These are phyloP conservation scores for Prunus mume DNA, from an alignment of 306 rosid genomes.

Conservation along the genomic window DNA sequence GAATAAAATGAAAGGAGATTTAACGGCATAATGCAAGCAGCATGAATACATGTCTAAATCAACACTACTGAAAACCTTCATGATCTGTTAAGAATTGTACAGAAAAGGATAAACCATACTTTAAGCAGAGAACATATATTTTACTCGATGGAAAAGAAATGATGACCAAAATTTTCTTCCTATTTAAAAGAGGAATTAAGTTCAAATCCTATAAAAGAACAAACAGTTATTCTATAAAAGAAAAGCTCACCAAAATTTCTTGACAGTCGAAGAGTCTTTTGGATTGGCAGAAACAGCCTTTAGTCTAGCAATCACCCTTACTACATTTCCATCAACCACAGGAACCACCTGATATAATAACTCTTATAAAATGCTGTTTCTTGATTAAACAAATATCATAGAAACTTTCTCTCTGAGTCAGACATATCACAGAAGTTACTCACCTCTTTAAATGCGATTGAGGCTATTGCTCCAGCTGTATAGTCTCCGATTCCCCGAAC, in stretches of 20 bases:
- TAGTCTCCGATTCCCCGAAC: slow-evolving; percentile 87
- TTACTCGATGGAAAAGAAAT: no score
- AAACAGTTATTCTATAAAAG: slow-evolving; percentile 12
- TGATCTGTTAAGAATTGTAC: no score
- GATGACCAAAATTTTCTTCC: not conserved
- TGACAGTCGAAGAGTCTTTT: slow-evolving; percentile 56
- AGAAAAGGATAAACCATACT: no score
- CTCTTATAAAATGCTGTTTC: slow-evolving; percentile 22
- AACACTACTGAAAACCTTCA: no score
- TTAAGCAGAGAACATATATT: no score
- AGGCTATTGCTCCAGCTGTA: slow-evolving; percentile 90
- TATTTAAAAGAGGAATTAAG: not conserved
- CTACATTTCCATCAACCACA: slow-evolving; percentile 93
- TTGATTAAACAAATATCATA: slow-evolving; percentile 26
- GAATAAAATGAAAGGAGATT: not conserved
- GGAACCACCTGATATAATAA: slow-evolving; percentile 69
- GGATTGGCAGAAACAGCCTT: slow-evolving; percentile 75
- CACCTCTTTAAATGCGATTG: slow-evolving; percentile 87
- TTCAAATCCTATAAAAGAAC: slow-evolving; percentile 5
- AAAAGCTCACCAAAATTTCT: slow-evolving; percentile 78
- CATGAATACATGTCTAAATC: no score
- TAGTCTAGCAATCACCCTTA: slow-evolving; percentile 82
- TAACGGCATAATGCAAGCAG: not conserved
- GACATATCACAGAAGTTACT: slow-evolving; percentile 25
- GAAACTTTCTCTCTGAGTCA: not conserved